phyloP scores from a whole-genome alignment of 2,329 filamentous ascomycete species.

The Furcasterigmium sp. region DNA sequence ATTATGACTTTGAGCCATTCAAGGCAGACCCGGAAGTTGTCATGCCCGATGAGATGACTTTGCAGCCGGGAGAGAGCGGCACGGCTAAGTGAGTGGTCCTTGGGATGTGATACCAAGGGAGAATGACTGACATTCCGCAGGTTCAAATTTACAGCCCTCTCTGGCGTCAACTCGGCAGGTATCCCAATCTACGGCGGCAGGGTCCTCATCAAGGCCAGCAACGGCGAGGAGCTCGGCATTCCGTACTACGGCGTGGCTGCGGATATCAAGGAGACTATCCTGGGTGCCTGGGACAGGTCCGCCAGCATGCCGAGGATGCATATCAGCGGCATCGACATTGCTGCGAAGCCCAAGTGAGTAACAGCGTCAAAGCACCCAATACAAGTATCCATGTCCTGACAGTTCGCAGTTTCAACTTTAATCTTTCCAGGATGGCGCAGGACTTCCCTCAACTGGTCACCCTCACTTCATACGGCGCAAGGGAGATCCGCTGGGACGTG shows the following conservation, averaged over 20 bases:
- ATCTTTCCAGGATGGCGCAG: slow-evolving; percentile 4
- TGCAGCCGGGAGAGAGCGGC: too few relatives aligned
- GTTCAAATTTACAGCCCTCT: slow-evolving; percentile 8
- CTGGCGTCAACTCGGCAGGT: slow-evolving; percentile 11
- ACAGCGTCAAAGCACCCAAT: too few relatives aligned
- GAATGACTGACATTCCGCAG: too few relatives aligned
- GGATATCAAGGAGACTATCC: slow-evolving; percentile 4
- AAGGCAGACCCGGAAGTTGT: too few relatives aligned
- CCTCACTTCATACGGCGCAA: neutral
- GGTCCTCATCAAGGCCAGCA: slow-evolving; percentile 22
- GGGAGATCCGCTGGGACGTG: slow-evolving; percentile 8
- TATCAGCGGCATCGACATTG: neutral
- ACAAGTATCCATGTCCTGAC: too few relatives aligned
- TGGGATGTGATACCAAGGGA: too few relatives aligned
- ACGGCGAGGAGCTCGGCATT: slow-evolving; percentile 25
- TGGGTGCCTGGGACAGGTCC: neutral
- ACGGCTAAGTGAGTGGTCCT: too few relatives aligned
- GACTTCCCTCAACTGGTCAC: slow-evolving; percentile 9
- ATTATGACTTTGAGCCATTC: too few relatives aligned
- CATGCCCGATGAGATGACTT: too few relatives aligned
- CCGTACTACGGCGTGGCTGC: slow-evolving; percentile 21
- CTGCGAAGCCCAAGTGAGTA: slow-evolving; percentile 4
- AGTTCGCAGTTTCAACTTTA: slow-evolving; percentile 11
- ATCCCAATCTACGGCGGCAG: slow-evolving; percentile 29
- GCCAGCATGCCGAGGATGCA: neutral